phyloP scores from a whole-genome alignment of 2,329 filamentous ascomycete genomes.

The Exophiala aquamarina region DNA sequence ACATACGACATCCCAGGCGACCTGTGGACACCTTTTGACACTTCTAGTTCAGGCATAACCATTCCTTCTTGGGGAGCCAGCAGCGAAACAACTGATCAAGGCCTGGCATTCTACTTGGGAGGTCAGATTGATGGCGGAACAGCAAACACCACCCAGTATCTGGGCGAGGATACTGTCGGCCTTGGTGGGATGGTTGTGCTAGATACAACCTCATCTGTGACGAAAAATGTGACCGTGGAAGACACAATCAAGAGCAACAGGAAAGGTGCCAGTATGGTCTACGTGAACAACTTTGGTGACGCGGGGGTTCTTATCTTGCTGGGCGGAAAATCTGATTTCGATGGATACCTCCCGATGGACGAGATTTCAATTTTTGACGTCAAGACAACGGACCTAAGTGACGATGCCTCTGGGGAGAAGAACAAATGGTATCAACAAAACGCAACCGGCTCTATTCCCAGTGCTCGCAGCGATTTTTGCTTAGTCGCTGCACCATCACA shows the following conservation, averaged over 20 bases:
- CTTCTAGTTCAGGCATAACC: slow-evolving; percentile 25
- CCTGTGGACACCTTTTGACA: slow-evolving; percentile 31
- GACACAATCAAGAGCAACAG: slow-evolving; percentile 35
- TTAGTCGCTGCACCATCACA: slow-evolving; percentile 40
- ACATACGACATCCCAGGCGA: slow-evolving; percentile 29
- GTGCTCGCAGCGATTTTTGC: slow-evolving; percentile 46
- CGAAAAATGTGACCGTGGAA: slow-evolving; percentile 40
- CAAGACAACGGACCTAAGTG: slow-evolving; percentile 30
- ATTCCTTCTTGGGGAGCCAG: slow-evolving; percentile 38
- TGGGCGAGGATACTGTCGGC: slow-evolving; percentile 23
- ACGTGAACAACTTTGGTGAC: slow-evolving; percentile 36
- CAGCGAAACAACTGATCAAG: slow-evolving; percentile 38
- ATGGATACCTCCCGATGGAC: slow-evolving; percentile 33
- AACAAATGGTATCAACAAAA: slow-evolving; percentile 45
- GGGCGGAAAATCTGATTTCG: slow-evolving; percentile 34
- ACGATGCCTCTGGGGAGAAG: slow-evolving; percentile 25
- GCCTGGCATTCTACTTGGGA: slow-evolving; percentile 41
- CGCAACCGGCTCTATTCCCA: slow-evolving; percentile 43
- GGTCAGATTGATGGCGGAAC: slow-evolving; percentile 41
- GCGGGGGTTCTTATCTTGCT: slow-evolving; percentile 41
- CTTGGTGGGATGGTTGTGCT: slow-evolving; percentile 43
- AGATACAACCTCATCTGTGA: slow-evolving; percentile 35
- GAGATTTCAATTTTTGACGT: slow-evolving; percentile 44
- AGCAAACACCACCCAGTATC: slow-evolving; percentile 22
- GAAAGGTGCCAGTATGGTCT: slow-evolving; percentile 39